phyloP scores from a whole-genome alignment of 441 rosid species.

The Adansonia madagascariensis region DNA sequence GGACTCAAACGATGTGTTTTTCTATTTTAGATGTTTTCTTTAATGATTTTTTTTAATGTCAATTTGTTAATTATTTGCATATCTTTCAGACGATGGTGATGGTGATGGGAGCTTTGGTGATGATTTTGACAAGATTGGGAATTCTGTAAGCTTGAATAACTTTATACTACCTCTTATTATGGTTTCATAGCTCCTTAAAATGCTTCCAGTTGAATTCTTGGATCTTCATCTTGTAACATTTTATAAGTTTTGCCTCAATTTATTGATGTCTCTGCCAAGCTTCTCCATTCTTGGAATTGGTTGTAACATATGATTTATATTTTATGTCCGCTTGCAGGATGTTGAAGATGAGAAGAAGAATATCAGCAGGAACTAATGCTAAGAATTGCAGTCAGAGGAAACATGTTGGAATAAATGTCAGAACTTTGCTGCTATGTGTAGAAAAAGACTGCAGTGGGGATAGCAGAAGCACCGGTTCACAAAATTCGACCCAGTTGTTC shows the following conservation, averaged over 20 bases:
- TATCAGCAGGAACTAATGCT: constrained; percentile 2
- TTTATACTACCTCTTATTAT: neutral
- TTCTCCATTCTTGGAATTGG: neutral
- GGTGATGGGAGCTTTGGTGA: constrained; percentile 67
- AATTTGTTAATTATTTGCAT: constrained; percentile 17
- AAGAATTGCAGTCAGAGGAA: neutral
- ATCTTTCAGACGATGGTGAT: constrained; percentile 50
- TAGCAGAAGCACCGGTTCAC: neutral
- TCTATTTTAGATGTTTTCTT: neutral
- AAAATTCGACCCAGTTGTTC: neutral
- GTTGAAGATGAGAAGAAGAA: constrained; percentile 66
- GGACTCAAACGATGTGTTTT: neutral
- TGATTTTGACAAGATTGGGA: constrained; percentile 87
- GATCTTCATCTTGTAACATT: neutral
- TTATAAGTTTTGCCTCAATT: neutral
- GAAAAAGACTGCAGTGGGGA: neutral
- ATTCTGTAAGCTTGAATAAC: constrained; percentile 58
- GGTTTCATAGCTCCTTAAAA: neutral
- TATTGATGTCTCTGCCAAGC: neutral
- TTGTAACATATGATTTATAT: neutral
- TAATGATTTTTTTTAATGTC: neutral
- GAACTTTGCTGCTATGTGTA: neutral
- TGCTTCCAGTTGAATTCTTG: neutral
- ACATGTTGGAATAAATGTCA: neutral
- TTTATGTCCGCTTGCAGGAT: constrained; percentile 52